phyloP scores from a whole-genome alignment of 2,329 filamentous ascomycete genomes.

The Fusarium torulosum region DNA sequence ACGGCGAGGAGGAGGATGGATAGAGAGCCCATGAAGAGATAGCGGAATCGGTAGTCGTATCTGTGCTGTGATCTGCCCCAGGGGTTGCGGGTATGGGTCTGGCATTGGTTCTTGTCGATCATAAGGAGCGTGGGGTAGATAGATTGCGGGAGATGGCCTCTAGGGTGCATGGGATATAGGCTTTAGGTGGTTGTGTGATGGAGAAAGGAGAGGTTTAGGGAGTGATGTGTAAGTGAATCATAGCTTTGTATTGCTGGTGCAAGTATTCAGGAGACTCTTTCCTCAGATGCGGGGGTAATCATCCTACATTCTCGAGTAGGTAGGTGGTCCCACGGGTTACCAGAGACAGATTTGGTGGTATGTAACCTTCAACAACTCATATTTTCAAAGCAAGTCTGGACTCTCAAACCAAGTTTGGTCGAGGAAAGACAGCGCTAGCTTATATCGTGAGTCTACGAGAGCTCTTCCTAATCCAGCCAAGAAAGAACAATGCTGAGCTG shows the following conservation, averaged over 20 bases:
- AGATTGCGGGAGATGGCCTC: background rate
- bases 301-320: background rate
- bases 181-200: background rate
- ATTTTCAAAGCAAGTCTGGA: too few relatives aligned
- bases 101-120: constrained; percentile 47
- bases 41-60: constrained; percentile 46
- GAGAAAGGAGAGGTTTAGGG: background rate
- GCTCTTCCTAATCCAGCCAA: too few relatives aligned
- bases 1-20: constrained; percentile 41
- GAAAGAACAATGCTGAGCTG: too few relatives aligned
- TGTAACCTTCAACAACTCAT: too few relatives aligned
- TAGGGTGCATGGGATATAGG: constrained; percentile 1
- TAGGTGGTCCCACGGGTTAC: background rate
- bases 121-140: constrained; percentile 25
- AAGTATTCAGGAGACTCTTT: background rate
- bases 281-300: background rate
- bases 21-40: constrained; percentile 45
- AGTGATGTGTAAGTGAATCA: background rate
- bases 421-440: too few relatives aligned
- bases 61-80: constrained; percentile 46
- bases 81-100: constrained; percentile 49
- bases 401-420: too few relatives aligned
- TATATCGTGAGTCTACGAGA: too few relatives aligned
- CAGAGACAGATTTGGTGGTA: too few relatives aligned
- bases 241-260: background rate